Conservation (phyloP, 805 yeast species). For the Hanseniaspora vineae region DNA sequence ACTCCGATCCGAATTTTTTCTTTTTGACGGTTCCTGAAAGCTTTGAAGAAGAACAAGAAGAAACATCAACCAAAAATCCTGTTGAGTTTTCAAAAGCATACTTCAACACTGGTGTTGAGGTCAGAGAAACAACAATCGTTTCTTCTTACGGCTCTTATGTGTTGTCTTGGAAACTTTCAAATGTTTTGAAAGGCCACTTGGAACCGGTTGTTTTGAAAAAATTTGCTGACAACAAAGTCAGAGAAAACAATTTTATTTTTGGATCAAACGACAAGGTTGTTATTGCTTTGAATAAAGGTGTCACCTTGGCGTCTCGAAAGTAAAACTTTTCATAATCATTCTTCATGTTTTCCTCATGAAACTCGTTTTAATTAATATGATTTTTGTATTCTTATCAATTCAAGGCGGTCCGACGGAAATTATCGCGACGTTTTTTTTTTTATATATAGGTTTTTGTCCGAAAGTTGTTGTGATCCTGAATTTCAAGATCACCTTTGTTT, state of each 20-base stretch:
- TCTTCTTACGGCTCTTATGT: constrained; percentile 76
- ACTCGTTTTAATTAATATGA: no score
- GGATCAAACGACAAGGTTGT: constrained; percentile 61
- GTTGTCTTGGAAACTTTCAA: constrained; percentile 63
- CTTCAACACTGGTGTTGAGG: constrained; percentile 58
- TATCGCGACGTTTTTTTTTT: no score
- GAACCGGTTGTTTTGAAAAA: constrained; percentile 48
- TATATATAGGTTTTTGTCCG: no score
- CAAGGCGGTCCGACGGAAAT: no score
- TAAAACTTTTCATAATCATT: constrained; percentile 1
- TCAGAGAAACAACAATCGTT: constrained; percentile 58
- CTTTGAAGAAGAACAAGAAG: constrained; percentile 49
- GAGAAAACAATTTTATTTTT: constrained; percentile 68
- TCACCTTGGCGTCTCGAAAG: constrained; percentile 43
- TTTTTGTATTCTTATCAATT: no score
- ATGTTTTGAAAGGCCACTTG: constrained; percentile 39
- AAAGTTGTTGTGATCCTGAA: no score
- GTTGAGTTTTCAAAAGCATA: constrained; percentile 58
- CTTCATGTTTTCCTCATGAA: background rate
- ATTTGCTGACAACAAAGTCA: constrained; percentile 41
- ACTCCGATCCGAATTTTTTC: constrained; percentile 55
- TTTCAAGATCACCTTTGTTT: no score
- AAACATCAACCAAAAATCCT: constrained; percentile 31
- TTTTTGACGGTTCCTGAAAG: constrained; percentile 58
- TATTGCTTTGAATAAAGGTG: constrained; percentile 64